Conservation (phyloP, 495 filamentous ascomycete genomes). For the Poronia punctata region DNA sequence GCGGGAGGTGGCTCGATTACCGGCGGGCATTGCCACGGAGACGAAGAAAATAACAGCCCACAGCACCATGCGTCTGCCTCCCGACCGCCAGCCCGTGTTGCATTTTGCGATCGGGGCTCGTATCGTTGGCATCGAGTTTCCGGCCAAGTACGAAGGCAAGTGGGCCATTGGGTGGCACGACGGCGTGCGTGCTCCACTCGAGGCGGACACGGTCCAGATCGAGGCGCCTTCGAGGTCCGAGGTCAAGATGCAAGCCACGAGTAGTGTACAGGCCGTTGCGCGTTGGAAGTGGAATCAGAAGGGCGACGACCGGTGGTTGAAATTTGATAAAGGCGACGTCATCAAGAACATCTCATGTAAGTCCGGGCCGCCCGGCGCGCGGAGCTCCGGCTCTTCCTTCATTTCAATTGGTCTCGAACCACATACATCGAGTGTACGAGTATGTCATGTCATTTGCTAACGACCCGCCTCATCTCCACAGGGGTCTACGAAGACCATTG, state of each 20-base stretch:
- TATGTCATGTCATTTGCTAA: conserved; percentile 4
- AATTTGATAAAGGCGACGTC: conserved; percentile 40
- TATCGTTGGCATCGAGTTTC: conserved; percentile 42
- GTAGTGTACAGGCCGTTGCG: conserved; percentile 30
- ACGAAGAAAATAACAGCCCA: conserved; percentile 21
- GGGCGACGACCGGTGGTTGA: conserved; percentile 38
- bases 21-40: conserved; percentile 29
- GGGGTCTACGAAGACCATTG: conserved; percentile 35
- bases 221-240: conserved; percentile 30
- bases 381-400: neutral
- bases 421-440: no score
- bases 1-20: conserved; percentile 24
- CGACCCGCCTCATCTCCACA: conserved; percentile 6
- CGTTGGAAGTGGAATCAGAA: conserved; percentile 41
- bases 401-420: neutral
- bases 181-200: conserved; percentile 33
- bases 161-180: conserved; percentile 46
- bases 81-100: conserved; percentile 30
- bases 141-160: conserved; percentile 34
- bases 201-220: conserved; percentile 31
- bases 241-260: conserved; percentile 28
- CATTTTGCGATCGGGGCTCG: conserved; percentile 35
- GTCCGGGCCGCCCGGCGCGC: conserved; percentile 13
- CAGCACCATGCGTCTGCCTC: conserved; percentile 25
- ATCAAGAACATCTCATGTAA: conserved; percentile 41